Evolutionary conservation across 148 eudicot genomes (phyloP), one percentile per base, ranked within the genome.

Genomic region (Silene conica): DNA sequence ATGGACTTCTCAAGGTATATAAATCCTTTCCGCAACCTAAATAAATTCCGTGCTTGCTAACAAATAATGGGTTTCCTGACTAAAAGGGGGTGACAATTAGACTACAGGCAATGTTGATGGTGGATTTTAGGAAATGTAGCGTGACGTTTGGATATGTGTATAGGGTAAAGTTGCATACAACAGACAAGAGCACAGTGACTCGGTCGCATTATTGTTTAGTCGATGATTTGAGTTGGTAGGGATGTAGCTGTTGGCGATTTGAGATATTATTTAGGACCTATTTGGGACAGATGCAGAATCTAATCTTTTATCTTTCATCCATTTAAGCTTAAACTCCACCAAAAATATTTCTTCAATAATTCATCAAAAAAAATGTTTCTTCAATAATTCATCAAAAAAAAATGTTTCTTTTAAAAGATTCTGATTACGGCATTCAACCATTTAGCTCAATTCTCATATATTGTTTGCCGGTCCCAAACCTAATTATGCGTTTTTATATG

Each of bases 1-100:
- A 34, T 77, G 77, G 83, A 34, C 83, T 45, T 84, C 86, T 69
- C 84, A 79, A 79, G 82, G 82, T 78, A 81, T 16, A 21, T 60
- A 60, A 8, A 3, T 19, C 8, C 61, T 67, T 38, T 75, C 38
- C 64, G 23, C 19, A 26, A n/a, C 41, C 50, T 25, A n/a, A 3
- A 19, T 10, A 13, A 28, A 21, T 71, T 54, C 10, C 10, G 19
- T 46, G 25, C 7, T 67, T 58, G 3, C n/a, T 34, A 41, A 5
- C 3, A 16, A 48, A 11, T 48, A 5, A n/a, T n/a, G n/a, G n/a
- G n/a, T n/a, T n/a, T 48, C 15, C 7, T 48, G 54, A 25, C 31
- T 14, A 63, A 28, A 1, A 28, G 14, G 45, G 45, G n/a, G n/a
- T 28, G 67, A 28, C 45, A 31, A 65, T 31, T 16, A 15, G 31